Conservation (phyloP, 495 filamentous ascomycete species). For the Pyrenula aspistea region DNA sequence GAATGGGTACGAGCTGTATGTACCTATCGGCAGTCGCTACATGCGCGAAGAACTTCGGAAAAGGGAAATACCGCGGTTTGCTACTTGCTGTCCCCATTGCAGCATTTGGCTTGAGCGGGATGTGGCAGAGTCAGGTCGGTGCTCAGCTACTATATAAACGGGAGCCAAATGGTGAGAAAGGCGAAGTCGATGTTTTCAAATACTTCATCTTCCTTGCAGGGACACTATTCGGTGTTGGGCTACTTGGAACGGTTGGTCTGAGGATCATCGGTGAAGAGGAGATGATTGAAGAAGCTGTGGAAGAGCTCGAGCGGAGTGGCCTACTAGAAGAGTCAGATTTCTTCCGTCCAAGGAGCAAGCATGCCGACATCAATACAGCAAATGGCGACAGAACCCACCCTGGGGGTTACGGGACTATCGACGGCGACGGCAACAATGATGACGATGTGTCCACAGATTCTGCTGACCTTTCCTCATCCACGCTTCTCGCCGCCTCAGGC, state of each 20-base stretch:
- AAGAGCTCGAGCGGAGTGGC: slow-evolving; percentile 74
- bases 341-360: slow-evolving; percentile 29
- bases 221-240: slow-evolving; percentile 52
- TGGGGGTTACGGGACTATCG: slow-evolving; percentile 43
- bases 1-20: slow-evolving; percentile 73
- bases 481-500: slow-evolving; percentile 30
- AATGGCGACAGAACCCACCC: slow-evolving; percentile 10
- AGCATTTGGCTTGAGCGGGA: slow-evolving; percentile 79
- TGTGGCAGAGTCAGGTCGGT: slow-evolving; percentile 89
- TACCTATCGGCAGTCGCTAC: slow-evolving; percentile 82
- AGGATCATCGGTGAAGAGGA: slow-evolving; percentile 55
- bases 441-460: slow-evolving; percentile 19
- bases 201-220: slow-evolving; percentile 76
- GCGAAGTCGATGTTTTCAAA: slow-evolving; percentile 74
- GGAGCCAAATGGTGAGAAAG: slow-evolving; percentile 44
- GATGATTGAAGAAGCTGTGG: slow-evolving; percentile 75
- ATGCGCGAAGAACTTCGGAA: slow-evolving; percentile 93
- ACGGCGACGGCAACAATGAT: slow-evolving; percentile 2
- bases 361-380: slow-evolving; percentile 15
- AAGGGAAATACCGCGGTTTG: slow-evolving; percentile 74
- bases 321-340: slow-evolving; percentile 61
- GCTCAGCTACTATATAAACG: slow-evolving; percentile 63
- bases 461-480: slow-evolving; percentile 7
- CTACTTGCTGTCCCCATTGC: slow-evolving; percentile 87
- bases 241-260: slow-evolving; percentile 63